phyloP scores from a whole-genome alignment of 2,329 filamentous ascomycete species.

The Fusarium sp. region DNA sequence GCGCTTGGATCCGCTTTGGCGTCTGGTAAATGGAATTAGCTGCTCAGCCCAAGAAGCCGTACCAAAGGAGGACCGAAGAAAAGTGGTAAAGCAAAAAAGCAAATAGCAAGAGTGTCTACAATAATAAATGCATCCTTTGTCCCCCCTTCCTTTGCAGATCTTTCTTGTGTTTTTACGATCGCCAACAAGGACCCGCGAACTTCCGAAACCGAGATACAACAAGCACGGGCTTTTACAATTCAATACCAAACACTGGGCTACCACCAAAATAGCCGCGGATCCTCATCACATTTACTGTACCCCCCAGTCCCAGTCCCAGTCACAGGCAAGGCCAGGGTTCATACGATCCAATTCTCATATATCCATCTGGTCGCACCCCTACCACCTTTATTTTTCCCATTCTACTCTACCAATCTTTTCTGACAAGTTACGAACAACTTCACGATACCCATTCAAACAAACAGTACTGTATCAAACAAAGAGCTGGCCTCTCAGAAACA shows the following conservation, averaged over 20 bases:
- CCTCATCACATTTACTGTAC: constrained; percentile 39
- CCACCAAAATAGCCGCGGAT: constrained; percentile 45
- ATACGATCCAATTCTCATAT: constrained; percentile 32
- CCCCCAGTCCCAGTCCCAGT: constrained; percentile 7
- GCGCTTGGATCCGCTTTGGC: constrained; percentile 28
- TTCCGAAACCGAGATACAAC: constrained; percentile 37
- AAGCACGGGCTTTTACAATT: constrained; percentile 15
- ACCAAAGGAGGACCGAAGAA: background rate
- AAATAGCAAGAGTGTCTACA: constrained; percentile 16
- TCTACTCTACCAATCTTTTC: constrained; percentile 1
- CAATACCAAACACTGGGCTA: constrained; percentile 8
- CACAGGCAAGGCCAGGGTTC: constrained; percentile 24
- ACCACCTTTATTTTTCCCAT: constrained; percentile 23
- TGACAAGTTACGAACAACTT: background rate
- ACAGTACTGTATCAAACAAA: constrained; percentile 20
- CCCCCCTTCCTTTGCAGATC: constrained; percentile 25
- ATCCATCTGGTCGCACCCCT: constrained; percentile 33
- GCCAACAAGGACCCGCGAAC: constrained; percentile 38
- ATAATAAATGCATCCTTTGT: constrained; percentile 24
- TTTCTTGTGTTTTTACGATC: constrained; percentile 22
- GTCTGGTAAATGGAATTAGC: constrained; percentile 21
- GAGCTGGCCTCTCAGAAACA: constrained; percentile 38
- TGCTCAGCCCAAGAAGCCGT: constrained; percentile 9
- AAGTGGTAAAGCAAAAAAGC: constrained; percentile 11
- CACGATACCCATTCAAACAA: background rate